Conservation (phyloP, 345 rosid species). For the Murraya koenigii region DNA sequence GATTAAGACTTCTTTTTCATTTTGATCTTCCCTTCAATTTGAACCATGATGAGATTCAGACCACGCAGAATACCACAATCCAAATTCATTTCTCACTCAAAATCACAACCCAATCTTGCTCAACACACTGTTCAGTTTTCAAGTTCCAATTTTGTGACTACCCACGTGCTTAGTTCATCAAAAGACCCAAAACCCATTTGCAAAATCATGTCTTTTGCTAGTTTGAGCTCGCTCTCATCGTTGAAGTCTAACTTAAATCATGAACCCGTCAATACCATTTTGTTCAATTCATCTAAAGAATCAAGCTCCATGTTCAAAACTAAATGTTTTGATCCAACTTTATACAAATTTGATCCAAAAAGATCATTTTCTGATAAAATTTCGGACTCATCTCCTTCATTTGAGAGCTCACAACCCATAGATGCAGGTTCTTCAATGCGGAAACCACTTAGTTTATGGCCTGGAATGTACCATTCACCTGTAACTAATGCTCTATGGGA, state of each 20-base stretch:
- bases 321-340: background rate
- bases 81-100: background rate
- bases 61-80: slow-evolving; percentile 6
- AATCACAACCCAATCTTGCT: background rate
- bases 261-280: background rate
- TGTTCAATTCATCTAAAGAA: slow-evolving; percentile 12
- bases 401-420: slow-evolving; percentile 38
- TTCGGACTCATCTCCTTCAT: slow-evolving; percentile 20
- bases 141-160: background rate
- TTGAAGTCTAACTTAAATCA: background rate
- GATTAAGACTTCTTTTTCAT: background rate
- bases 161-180: background rate
- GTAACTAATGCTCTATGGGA: slow-evolving; percentile 94
- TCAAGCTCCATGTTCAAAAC: slow-evolving; percentile 3
- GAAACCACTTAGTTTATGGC: slow-evolving; percentile 86
- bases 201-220: background rate
- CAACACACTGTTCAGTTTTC: background rate
- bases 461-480: slow-evolving; percentile 94
- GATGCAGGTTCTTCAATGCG: slow-evolving; percentile 84
- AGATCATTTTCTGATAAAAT: slow-evolving; percentile 27
- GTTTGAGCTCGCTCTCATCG: background rate
- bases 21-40: background rate
- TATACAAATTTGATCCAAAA: slow-evolving; percentile 8
- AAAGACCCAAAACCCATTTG: slow-evolving; percentile 7
- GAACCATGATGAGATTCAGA: slow-evolving; percentile 16